Base-by-base conservation (phyloP, 257 asterid genomes). In the Scutellaria galericulata region DNA sequence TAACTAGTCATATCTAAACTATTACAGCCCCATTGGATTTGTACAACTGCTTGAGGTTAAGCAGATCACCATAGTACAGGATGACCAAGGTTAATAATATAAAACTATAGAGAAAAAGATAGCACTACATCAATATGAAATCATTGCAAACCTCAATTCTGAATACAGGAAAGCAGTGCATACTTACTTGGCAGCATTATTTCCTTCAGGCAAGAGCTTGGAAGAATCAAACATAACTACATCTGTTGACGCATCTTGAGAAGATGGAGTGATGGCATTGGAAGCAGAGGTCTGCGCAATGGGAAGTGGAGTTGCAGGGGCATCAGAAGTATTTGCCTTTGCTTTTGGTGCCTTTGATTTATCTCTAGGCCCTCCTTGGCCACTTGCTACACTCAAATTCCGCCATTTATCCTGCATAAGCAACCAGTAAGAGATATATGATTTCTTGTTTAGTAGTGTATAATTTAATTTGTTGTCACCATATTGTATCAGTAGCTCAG, bases 331-430 rank as follows among this genome's bases (percentile, higher is more conserved):
- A 82, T 39, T 77, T 31, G 66, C 81, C 86, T 87, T 90, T 15
- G 71, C 58, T 69, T 92, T 91, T 14, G 77, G 87, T 61, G 83
- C 52, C 87, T 86, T 88, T 6, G 88, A 82, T 76, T 86, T 94
- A 22, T 89, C 97, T 80, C 93, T 85, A 22, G 95, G 82, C 3
- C 82, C 86, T 78, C 82, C 86, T 79, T 77, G 86, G 45, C 91
- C 97, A 77, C 74, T 89, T 56, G 96, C 94, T 61, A 87, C 96
- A 70, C 86, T 86, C 86, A 94, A 83, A 76, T 94, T 94, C 72
- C 99, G 78, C 98, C 98, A 95, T 82, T 95, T 95, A 83, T 95
- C 98, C 99, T 91, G 78, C n/a, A 27, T 7, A 64, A 81, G 55
- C 67, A 77, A 61, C 46, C 56, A 62, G 18, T 9, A 7, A 45